These are phyloP conservation scores for Penicillium mononematosum DNA, from an alignment of 495 filamentous ascomycete genomes.

Conservation along the genomic window DNA sequence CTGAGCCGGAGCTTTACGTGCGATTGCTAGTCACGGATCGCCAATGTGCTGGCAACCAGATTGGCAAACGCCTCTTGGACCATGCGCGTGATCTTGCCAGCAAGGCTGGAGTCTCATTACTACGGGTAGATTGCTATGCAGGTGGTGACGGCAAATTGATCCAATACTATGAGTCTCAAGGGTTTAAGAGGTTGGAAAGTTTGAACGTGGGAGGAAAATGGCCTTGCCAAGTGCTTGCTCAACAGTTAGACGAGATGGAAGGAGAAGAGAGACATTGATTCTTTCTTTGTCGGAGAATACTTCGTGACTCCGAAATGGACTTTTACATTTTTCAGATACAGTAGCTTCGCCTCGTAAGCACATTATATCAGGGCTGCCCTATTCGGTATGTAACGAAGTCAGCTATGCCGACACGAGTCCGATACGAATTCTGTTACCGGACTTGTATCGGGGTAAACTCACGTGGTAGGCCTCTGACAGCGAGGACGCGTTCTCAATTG, in stretches of 20 bases:
- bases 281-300: not conserved
- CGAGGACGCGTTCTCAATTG: not conserved
- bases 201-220: slow-evolving; percentile 2
- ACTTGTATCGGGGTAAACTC: slow-evolving; percentile 8
- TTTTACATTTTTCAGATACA: not conserved
- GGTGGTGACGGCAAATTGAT: slow-evolving; percentile 18
- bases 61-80: slow-evolving; percentile 19
- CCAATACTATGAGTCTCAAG: slow-evolving; percentile 22
- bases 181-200: slow-evolving; percentile 10
- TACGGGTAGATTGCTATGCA: slow-evolving; percentile 23
- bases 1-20: slow-evolving; percentile 21
- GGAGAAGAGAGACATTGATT: not conserved
- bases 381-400: no score
- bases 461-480: not conserved
- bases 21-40: slow-evolving; percentile 19
- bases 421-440: slow-evolving; percentile 2
- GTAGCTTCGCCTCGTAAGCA: no score
- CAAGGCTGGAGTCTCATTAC: slow-evolving; percentile 11
- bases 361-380: no score
- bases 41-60: slow-evolving; percentile 7
- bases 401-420: not conserved
- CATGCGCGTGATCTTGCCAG: slow-evolving; percentile 17
- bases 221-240: slow-evolving; percentile 22
- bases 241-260: slow-evolving; percentile 8
- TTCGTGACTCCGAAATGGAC: not conserved